A percentile compares a stretch with the other conserved stretches of the same genome.
Evolutionary conservation across 2,329 filamentous ascomycete genomes (phyloP).

Genomic region (Cordyceps cateniannulata): DNA sequence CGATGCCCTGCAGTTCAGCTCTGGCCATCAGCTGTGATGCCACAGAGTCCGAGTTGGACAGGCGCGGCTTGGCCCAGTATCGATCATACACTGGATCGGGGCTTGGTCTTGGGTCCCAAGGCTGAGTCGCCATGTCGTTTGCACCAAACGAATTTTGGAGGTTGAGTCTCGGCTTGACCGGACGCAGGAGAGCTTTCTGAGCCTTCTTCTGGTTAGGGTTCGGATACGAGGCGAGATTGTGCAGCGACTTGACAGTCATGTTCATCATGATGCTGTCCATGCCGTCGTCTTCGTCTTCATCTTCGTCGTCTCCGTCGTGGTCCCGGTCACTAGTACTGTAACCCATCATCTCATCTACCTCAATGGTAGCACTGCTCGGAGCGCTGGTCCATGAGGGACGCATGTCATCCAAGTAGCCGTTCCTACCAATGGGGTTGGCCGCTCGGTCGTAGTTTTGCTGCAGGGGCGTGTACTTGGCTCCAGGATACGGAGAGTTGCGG

Average conservation of each 20-base stretch:
- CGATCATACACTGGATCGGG: background rate
- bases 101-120: background rate
- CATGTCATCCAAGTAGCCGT: constrained; percentile 7
- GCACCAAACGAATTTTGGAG: background rate
- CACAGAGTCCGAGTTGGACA: constrained; percentile 9
- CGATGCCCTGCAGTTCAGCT: constrained; percentile 2
- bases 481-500: constrained; percentile 18
- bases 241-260: constrained; percentile 41
- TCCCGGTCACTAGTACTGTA: background rate
- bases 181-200: constrained; percentile 37
- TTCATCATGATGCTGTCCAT: constrained; percentile 29
- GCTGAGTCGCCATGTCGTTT: background rate
- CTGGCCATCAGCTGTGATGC: constrained; percentile 7
- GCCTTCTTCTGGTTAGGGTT: constrained; percentile 49
- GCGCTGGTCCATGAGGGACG: background rate
- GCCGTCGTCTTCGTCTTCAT: constrained; percentile 22
- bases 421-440: constrained; percentile 30
- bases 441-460: constrained; percentile 50
- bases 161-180: constrained; percentile 19
- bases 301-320: constrained; percentile 21
- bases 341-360: background rate
- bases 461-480: constrained; percentile 42
- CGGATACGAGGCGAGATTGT: constrained; percentile 48
- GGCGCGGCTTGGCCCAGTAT: constrained; percentile 1
- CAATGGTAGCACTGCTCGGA: background rate